Percentiles rank a stretch among this genome's conserved stretches.
These are phyloP conservation scores for Salvia miltiorrhiza DNA, from an alignment of 257 asterid species.

Conservation along the genomic window DNA sequence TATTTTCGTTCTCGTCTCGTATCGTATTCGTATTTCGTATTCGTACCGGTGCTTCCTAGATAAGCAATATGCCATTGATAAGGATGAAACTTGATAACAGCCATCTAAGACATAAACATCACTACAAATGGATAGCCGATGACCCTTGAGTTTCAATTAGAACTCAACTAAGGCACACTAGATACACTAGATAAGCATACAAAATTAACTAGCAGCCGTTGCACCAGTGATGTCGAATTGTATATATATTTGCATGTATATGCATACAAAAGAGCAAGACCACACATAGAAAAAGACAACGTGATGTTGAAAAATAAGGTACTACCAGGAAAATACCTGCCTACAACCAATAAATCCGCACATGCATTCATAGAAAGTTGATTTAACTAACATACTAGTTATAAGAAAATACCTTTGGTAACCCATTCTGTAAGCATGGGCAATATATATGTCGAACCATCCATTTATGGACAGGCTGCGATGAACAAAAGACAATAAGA, in stretches of 20 bases:
- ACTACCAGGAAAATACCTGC: not conserved
- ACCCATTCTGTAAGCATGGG: conserved; percentile 86
- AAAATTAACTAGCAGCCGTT: not conserved
- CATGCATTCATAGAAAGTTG: not conserved
- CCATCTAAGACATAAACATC: not conserved
- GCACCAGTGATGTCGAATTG: not conserved
- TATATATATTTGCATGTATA: not conserved
- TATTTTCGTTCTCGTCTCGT: no score
- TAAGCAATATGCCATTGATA: no score
- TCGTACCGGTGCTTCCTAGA: no score
- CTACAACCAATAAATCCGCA: conserved; percentile 3
- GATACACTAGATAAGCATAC: not conserved
- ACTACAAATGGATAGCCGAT: not conserved
- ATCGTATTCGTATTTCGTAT: no score
- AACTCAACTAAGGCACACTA: not conserved
- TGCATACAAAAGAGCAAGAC: not conserved
- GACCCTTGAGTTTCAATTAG: not conserved
- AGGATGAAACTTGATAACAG: not conserved
- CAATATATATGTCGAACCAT: conserved; percentile 93
- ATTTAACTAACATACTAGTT: not conserved
- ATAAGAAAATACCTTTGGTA: conserved; percentile 69
- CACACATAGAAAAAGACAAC: not conserved
- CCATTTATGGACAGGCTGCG: conserved; percentile 99
- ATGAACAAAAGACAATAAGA: conserved; percentile 4
- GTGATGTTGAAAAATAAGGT: conserved; percentile 1